Percentiles rank a stretch among this genome's conserved stretches.
Evolutionary conservation across 352 stramenopile genomes (phyloP).

Genomic region (Pythium rhizo-oryzae): DNA sequence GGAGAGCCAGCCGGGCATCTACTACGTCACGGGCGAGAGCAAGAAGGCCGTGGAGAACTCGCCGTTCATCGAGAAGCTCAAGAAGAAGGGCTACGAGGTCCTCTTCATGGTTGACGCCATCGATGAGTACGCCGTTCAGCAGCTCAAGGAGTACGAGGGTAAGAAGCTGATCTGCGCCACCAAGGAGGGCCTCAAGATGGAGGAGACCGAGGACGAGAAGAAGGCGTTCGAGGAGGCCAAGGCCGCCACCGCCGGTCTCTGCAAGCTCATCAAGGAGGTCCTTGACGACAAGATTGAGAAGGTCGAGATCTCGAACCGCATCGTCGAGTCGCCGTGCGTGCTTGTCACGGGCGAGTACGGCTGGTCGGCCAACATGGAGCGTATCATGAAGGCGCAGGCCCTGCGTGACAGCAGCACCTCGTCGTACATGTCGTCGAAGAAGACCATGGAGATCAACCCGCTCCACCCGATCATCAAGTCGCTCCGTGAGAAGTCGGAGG

Average conservation of each 20-base stretch:
- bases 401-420: constrained; percentile 97
- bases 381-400: constrained; percentile 99
- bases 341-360: constrained; percentile 99
- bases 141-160: constrained; percentile 99
- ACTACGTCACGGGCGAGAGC: constrained; percentile 99
- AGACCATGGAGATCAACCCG: constrained; percentile 99
- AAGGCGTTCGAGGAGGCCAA: constrained; percentile 99
- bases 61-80: constrained; percentile 99
- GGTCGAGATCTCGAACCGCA: constrained; percentile 99
- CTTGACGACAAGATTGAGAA: constrained; percentile 99
- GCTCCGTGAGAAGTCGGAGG: constrained; percentile 98
- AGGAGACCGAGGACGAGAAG: constrained; percentile 98
- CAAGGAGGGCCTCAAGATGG: constrained; percentile 97
- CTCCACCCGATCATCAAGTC: constrained; percentile 98
- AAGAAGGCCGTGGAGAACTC: constrained; percentile 99
- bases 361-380: constrained; percentile 99
- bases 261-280: constrained; percentile 99
- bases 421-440: constrained; percentile 99
- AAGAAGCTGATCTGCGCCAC: constrained; percentile 99
- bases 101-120: constrained; percentile 99
- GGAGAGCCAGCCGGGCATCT: constrained; percentile 98
- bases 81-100: constrained; percentile 99
- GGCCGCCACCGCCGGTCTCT: constrained; percentile 96
- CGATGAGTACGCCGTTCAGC: constrained; percentile 99
- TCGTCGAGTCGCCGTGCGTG: constrained; percentile 98